phyloP scores from a whole-genome alignment of 2,329 filamentous ascomycete species.

The Sarocladium oryzae region DNA sequence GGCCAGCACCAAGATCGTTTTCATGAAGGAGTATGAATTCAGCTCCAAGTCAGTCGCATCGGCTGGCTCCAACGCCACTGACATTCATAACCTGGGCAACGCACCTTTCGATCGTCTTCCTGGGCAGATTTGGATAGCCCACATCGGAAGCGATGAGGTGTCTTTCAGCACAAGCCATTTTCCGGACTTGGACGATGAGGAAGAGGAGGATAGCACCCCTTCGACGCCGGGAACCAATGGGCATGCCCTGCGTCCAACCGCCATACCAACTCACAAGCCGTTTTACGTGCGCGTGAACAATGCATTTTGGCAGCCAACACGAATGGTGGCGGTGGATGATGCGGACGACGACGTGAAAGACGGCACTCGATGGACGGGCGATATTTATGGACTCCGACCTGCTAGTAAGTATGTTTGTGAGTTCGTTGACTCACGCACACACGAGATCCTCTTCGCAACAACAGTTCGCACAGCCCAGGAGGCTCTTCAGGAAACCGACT shows the following conservation, averaged over 20 bases:
- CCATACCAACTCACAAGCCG: conserved; percentile 63
- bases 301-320: conserved; percentile 71
- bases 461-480: conserved; percentile 61
- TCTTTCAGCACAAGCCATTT: conserved; percentile 69
- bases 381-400: conserved; percentile 63
- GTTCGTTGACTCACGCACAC: conserved; percentile 62
- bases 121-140: conserved; percentile 73
- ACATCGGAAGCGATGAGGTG: conserved; percentile 71
- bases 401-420: conserved; percentile 73
- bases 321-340: conserved; percentile 50
- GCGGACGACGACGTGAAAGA: conserved; percentile 24
- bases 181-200: conserved; percentile 30
- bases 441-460: conserved; percentile 62
- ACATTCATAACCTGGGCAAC: conserved; percentile 71
- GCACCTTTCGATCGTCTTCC: conserved; percentile 65
- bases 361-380: conserved; percentile 61
- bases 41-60: conserved; percentile 70
- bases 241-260: conserved; percentile 32
- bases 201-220: conserved; percentile 23
- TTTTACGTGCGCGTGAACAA: conserved; percentile 77
- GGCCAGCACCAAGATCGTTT: conserved; percentile 92
- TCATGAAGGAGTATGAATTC: conserved; percentile 85
- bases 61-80: conserved; percentile 66
- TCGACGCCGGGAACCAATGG: conserved; percentile 18
- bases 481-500: conserved; percentile 25